Evolutionary conservation across 768 basidiomycete species (phyloP), one percentile per base, ranked within the genome.

Genomic region (Suillus paluster): DNA sequence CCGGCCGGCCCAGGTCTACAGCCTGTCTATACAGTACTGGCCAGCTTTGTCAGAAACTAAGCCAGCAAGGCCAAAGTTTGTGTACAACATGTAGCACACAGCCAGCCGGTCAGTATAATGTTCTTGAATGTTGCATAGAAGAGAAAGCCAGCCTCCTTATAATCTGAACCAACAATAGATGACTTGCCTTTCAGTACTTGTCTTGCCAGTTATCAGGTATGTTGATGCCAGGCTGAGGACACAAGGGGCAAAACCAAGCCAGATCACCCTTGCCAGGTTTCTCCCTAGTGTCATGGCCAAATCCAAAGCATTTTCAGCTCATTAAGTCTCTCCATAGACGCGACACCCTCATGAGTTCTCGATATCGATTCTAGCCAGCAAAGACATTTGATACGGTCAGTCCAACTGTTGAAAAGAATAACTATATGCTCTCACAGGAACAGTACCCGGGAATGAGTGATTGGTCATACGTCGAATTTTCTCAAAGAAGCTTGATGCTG

Each of bases 141-240:
- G 36, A 38, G 36, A 38, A 30, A 30, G 36, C 36, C 36, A 49
- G 38, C n/a, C 15, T 14, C 12, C 6, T 10, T 5, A 21, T 5
- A 12, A 54, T 36, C 39, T 38, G 7, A 45, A 15, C 38, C 38
- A 38, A 21, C n/a, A 33, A 21, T 11, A 54, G n/a, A 54, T 7
- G 19, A 21, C 52, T 56, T 34, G 41, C 64, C 38, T 64, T 30
- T 60, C 34, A 23, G 21, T 59, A 48, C 9, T 65, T 57, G 4
- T 49, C 12, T n/a, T 63, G 41, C 73, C 73, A 75, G 33, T 3
- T 14, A 38, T 38, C 14, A 38, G 70, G 69, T 3, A 74, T 21
- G 48, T 76, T 76, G 15, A 70, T 56, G 0, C 62, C 65, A 0
- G 69, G 70, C 42, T 73, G 73, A 0, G 69, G 73, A 50, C 74